These are phyloP conservation scores for Fomitopsis betulina DNA, from an alignment of 1,284 basidiomycete genomes.

Conservation along the genomic window DNA sequence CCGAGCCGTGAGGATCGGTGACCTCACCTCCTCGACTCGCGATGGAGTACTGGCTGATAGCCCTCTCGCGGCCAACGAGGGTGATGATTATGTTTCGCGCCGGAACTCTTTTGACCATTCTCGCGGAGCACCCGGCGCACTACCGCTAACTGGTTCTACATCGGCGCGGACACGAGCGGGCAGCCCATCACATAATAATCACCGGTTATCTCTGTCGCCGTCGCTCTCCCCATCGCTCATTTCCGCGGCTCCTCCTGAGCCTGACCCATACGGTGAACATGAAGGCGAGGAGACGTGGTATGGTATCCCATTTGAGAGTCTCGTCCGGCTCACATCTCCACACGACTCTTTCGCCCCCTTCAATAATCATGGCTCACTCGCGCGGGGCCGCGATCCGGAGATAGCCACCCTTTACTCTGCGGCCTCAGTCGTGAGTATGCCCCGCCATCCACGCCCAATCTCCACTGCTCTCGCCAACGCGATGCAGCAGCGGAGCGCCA, in stretches of 20 bases:
- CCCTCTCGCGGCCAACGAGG: constrained; percentile 11
- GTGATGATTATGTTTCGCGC: constrained; percentile 15
- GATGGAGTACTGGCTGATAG: constrained; percentile 21
- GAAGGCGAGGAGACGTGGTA: constrained; percentile 46
- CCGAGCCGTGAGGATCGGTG: constrained; percentile 32
- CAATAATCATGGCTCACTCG: constrained; percentile 21
- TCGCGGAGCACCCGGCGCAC: constrained; percentile 10
- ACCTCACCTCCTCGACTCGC: constrained; percentile 12
- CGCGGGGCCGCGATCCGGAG: constrained; percentile 58
- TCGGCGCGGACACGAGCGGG: constrained; percentile 7
- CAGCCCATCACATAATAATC: constrained; percentile 14
- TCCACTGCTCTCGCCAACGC: constrained; percentile 26
- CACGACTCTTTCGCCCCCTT: constrained; percentile 66
- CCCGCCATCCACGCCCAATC: constrained; percentile 34
- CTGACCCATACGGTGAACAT: constrained; percentile 18
- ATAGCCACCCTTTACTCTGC: constrained; percentile 83
- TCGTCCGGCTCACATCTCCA: constrained; percentile 75
- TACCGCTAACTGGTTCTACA: constrained; percentile 7
- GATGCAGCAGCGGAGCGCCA: constrained; percentile 22
- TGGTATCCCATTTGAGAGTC: constrained; percentile 77
- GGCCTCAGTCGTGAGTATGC: constrained; percentile 70
- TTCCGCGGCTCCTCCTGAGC: constrained; percentile 7
- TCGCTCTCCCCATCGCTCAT: constrained; percentile 14
- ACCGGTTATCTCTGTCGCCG: constrained; percentile 7
- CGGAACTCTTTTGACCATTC: constrained; percentile 19